phyloP scores from a whole-genome alignment of 2,329 filamentous ascomycete genomes.

The Pyrenochaeta sp. region DNA sequence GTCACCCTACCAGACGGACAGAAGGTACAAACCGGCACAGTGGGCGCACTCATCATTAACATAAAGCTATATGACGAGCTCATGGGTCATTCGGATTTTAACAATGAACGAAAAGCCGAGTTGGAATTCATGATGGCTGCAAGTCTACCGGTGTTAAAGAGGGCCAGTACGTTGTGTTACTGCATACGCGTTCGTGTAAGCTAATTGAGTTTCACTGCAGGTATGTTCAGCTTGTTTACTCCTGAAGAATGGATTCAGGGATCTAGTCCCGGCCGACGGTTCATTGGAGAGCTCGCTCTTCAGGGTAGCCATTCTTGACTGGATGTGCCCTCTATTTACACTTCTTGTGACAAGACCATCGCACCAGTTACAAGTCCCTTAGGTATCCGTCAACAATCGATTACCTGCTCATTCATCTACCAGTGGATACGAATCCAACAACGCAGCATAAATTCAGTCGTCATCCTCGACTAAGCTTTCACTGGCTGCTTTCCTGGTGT shows the following conservation, averaged over 20 bases:
- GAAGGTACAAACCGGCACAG: constrained; percentile 15
- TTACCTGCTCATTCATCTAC: not conserved
- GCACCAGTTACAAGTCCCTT: not conserved
- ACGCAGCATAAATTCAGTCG: not conserved
- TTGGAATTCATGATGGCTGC: constrained; percentile 8
- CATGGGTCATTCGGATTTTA: not conserved
- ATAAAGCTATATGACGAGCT: constrained; percentile 12
- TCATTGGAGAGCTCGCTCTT: constrained; percentile 12
- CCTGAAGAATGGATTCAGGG: constrained; percentile 16
- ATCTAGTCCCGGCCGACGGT: constrained; percentile 11
- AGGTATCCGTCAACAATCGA: not conserved
- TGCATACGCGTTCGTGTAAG: not conserved
- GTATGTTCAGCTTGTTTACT: constrained; percentile 12
- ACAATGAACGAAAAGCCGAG: not conserved
- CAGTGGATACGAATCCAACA: not conserved
- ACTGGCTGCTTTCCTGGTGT: not conserved
- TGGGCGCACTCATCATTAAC: constrained; percentile 12
- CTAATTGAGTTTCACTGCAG: constrained; percentile 1
- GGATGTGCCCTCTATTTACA: not conserved
- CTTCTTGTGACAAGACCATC: not conserved
- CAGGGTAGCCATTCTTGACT: not conserved
- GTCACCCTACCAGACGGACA: constrained; percentile 12
- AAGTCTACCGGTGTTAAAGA: constrained; percentile 8
- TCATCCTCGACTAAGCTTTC: not conserved
- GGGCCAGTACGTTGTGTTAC: constrained; percentile 1